A percentile compares a stretch with the other conserved stretches of the same genome.
phyloP scores from a whole-genome alignment of 371 early-diverging fungal genomes.

The Dinochytrium kinnereticum region DNA sequence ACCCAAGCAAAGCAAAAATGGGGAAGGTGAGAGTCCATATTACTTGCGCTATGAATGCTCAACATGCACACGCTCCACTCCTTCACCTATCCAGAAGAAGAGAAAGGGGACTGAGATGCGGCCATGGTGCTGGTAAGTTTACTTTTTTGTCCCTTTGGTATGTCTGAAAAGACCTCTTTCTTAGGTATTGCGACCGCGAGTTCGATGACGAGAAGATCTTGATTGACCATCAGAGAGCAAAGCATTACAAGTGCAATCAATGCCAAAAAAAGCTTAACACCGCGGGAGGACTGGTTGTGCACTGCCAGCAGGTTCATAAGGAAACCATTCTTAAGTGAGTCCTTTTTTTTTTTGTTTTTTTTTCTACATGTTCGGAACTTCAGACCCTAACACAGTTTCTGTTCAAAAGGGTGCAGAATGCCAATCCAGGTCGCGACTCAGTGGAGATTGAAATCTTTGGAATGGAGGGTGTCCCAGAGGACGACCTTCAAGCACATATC shows the following conservation, averaged over 20 bases:
- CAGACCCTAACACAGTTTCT: slow-evolving; percentile 2
- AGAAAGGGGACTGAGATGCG: slow-evolving; percentile 64
- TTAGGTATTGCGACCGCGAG: slow-evolving; percentile 95
- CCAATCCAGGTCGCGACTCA: slow-evolving; percentile 82
- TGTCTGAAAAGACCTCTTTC: too few species aligned
- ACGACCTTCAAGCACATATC: slow-evolving; percentile 75
- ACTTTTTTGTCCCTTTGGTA: too few species aligned
- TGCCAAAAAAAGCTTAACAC: slow-evolving; percentile 90
- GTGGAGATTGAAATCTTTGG: slow-evolving; percentile 92
- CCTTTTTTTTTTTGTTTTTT: background rate
- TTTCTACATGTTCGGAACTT: slow-evolving; percentile 4
- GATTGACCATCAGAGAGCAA: slow-evolving; percentile 89
- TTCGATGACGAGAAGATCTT: slow-evolving; percentile 96
- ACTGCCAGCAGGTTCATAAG: slow-evolving; percentile 93
- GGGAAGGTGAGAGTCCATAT: slow-evolving; percentile 12
- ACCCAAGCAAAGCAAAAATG: background rate
- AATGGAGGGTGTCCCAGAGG: slow-evolving; percentile 91
- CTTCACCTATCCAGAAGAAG: slow-evolving; percentile 15
- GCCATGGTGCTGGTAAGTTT: slow-evolving; percentile 84
- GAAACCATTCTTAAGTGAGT: slow-evolving; percentile 75
- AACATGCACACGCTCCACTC: background rate
- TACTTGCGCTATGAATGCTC: background rate
- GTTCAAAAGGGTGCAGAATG: slow-evolving; percentile 79
- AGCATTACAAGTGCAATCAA: slow-evolving; percentile 88
- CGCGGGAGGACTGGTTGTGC: slow-evolving; percentile 90